Base-by-base conservation (phyloP, 192 early-diverging fungal species). In the Paraglomus brasilianum region DNA sequence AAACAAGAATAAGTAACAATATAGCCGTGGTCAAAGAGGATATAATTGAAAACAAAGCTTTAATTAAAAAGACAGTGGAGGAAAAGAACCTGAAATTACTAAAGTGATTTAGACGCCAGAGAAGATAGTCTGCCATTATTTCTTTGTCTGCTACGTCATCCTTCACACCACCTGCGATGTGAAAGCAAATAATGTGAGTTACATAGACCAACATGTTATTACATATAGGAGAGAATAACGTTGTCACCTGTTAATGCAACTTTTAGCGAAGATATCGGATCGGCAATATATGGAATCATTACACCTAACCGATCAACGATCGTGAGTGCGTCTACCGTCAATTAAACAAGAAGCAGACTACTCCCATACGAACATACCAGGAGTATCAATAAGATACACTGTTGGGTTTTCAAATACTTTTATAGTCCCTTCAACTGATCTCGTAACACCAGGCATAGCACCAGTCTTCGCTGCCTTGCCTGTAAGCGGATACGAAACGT, bases 321-420 rank as follows among this genome's bases (percentile, higher is more conserved):
- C 30, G 30, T 30, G 30, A 30, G 30, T 30, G 3, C 30, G 3
- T 30, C 30, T 30, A 30, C 30, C 30, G 30, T 30, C 30, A 30
- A 30, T 30, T 30, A 30, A 30, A 30, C 30, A 30, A 30, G 3
- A 30, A 30, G 3, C 30, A 30, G 30, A 30, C 3, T 30, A 30
- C 30, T 30, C 3, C 30, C 30, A 30, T 30, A 30, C 30, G 30
- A 30, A 30, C 21, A 9, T 57, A 57, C 67, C 92, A 0, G 95
- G 95, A 6, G 95, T 98, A 66, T 98, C 96, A 13, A 95, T 86
- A 24, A 98, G 74, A 75, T 97, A 98, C 1, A 98, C 86, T 2
- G 87, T 77, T n/a, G 96, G 96, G 11, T 89, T 80, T n/a, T 93
- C 89, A 17, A 91, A 71, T 17, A 98, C 93, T 64, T 90, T 93